phyloP scores from a whole-genome alignment of 1,284 basidiomycete species.

The Moesziomyces aphidis region DNA sequence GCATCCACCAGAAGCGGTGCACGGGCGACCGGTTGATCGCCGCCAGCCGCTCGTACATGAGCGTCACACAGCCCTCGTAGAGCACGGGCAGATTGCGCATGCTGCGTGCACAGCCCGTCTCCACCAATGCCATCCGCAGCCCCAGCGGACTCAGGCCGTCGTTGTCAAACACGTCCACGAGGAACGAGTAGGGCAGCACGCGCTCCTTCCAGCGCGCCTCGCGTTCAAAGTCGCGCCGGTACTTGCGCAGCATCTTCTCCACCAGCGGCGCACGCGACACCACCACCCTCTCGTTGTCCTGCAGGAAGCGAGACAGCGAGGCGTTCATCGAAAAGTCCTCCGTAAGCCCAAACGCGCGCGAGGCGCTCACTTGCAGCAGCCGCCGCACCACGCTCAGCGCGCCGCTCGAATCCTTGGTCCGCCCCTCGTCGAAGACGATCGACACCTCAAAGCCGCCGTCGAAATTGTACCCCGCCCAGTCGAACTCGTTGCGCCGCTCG shows the following conservation, averaged over 20 bases:
- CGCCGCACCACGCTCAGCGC: slow-evolving; percentile 60
- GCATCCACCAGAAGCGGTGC: slow-evolving; percentile 83
- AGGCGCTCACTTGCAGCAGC: slow-evolving; percentile 71
- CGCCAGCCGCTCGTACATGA: slow-evolving; percentile 74
- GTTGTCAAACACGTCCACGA: slow-evolving; percentile 72
- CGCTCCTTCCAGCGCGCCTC: slow-evolving; percentile 74
- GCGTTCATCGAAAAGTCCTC: slow-evolving; percentile 78
- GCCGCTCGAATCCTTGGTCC: slow-evolving; percentile 55
- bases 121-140: slow-evolving; percentile 71
- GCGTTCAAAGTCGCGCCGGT: slow-evolving; percentile 73
- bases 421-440: slow-evolving; percentile 73
- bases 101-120: slow-evolving; percentile 72
- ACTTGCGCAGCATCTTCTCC: slow-evolving; percentile 72
- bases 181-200: slow-evolving; percentile 77
- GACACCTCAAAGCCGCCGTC: slow-evolving; percentile 75
- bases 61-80: slow-evolving; percentile 72
- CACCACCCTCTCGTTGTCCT: slow-evolving; percentile 75
- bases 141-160: slow-evolving; percentile 37
- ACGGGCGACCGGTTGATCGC: slow-evolving; percentile 73
- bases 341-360: slow-evolving; percentile 76
- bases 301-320: slow-evolving; percentile 76
- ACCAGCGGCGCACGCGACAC: slow-evolving; percentile 71
- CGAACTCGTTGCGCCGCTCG: slow-evolving; percentile 73
- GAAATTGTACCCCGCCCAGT: slow-evolving; percentile 74
- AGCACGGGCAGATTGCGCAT: slow-evolving; percentile 73